Percentiles rank a stretch among this genome's conserved stretches.
Conservation (phyloP, 2,329 filamentous ascomycete genomes). For the Pseudogymnoascus sp. region DNA sequence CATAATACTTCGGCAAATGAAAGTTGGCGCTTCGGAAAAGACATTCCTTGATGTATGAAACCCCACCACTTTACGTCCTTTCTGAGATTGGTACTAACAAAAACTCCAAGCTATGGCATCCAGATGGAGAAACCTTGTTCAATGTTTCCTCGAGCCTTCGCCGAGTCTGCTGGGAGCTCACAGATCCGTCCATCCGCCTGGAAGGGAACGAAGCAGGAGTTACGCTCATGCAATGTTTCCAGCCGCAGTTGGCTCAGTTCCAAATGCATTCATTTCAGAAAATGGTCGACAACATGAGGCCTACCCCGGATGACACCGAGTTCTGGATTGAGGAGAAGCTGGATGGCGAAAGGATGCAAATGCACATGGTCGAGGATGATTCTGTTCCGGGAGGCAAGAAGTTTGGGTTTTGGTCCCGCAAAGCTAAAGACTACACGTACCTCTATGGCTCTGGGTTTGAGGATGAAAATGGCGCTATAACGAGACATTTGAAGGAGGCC, state of each 20-base stretch:
- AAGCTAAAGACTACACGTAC: slow-evolving; percentile 93
- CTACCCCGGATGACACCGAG: slow-evolving; percentile 61
- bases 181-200: slow-evolving; percentile 64
- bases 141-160: slow-evolving; percentile 86
- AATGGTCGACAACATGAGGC: slow-evolving; percentile 63
- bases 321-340: slow-evolving; percentile 99
- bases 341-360: slow-evolving; percentile 93
- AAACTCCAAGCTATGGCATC: slow-evolving; percentile 59
- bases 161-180: slow-evolving; percentile 90
- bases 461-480: slow-evolving; percentile 70
- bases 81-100: background rate
- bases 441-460: slow-evolving; percentile 75
- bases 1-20: slow-evolving; percentile 78
- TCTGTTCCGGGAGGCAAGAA: slow-evolving; percentile 58
- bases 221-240: slow-evolving; percentile 86
- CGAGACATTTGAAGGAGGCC: slow-evolving; percentile 68
- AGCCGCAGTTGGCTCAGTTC: slow-evolving; percentile 90
- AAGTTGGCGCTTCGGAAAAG: slow-evolving; percentile 72
- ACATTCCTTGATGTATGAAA: slow-evolving; percentile 61
- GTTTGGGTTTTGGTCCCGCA: slow-evolving; percentile 90
- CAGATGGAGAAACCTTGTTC: slow-evolving; percentile 70
- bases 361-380: slow-evolving; percentile 78
- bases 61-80: too few species aligned
- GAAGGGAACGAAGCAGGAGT: slow-evolving; percentile 70
- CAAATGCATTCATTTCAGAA: slow-evolving; percentile 76